Conservation (phyloP, 2,329 filamentous ascomycete genomes). For the Zasmidium angulare region DNA sequence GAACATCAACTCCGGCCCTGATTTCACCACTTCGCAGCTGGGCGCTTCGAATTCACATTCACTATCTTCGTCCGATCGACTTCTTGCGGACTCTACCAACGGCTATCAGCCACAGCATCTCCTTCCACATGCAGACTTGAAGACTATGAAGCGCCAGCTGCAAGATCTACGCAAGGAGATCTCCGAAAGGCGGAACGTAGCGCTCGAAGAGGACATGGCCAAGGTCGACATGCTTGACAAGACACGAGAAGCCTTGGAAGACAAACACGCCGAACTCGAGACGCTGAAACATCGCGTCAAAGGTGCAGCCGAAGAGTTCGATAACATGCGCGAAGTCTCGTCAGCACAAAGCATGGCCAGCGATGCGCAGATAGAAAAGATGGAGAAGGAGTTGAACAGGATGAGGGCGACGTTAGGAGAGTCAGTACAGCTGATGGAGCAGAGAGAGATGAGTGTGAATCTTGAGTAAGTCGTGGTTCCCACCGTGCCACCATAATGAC, state of each 20-base stretch:
- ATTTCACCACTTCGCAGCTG: constrained; percentile 62
- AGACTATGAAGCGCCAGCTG: constrained; percentile 80
- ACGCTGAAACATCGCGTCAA: constrained; percentile 84
- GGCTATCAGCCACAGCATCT: constrained; percentile 90
- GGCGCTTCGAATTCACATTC: constrained; percentile 45
- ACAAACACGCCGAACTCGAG: constrained; percentile 90
- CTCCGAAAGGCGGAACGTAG: constrained; percentile 78
- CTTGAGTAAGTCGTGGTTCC: constrained; percentile 68
- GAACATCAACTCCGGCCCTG: constrained; percentile 73
- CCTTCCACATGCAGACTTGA: constrained; percentile 83
- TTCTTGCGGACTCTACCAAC: constrained; percentile 76
- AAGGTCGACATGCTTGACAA: constrained; percentile 91
- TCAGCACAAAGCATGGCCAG: constrained; percentile 83
- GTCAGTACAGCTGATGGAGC: constrained; percentile 87
- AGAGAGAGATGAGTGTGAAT: constrained; percentile 92
- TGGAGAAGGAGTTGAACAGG: constrained; percentile 96
- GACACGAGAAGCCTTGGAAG: constrained; percentile 94
- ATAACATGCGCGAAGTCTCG: constrained; percentile 80
- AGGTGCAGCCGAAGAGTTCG: constrained; percentile 88
- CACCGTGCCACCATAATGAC: not conserved
- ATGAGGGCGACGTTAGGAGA: constrained; percentile 84
- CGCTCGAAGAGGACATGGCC: constrained; percentile 88
- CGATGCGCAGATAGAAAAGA: constrained; percentile 95
- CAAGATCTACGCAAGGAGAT: constrained; percentile 81
- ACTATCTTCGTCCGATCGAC: constrained; percentile 60